phyloP scores from a whole-genome alignment of 495 filamentous ascomycete genomes.

The Annulohypoxylon moriforme region DNA sequence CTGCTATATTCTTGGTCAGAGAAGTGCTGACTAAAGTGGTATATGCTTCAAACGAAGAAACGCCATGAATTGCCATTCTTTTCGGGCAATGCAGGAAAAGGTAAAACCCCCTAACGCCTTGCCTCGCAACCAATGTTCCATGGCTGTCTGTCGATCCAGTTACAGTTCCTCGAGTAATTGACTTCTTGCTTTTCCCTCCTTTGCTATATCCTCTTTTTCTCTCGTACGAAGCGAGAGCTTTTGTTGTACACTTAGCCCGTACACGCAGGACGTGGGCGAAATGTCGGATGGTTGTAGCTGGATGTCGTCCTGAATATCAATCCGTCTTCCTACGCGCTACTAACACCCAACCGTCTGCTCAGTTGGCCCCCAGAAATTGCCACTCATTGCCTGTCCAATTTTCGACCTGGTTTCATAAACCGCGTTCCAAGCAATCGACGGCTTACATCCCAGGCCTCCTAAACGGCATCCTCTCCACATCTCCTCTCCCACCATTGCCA shows the following conservation, averaged over 20 bases:
- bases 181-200: background rate
- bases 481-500: background rate
- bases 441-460: background rate
- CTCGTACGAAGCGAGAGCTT: background rate
- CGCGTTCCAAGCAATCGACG: background rate
- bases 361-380: background rate
- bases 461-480: background rate
- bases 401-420: background rate
- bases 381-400: background rate
- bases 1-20: background rate
- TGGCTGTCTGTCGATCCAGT: constrained; percentile 14
- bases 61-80: constrained; percentile 33
- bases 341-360: background rate
- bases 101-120: constrained; percentile 24
- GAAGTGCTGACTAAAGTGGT: constrained; percentile 11
- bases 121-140: constrained; percentile 25
- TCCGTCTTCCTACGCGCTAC: too few species aligned
- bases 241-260: background rate
- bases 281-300: background rate
- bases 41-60: constrained; percentile 20
- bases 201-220: background rate
- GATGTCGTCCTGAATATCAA: too few species aligned
- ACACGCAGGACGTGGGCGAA: background rate
- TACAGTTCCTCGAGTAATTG: constrained; percentile 3
- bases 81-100: constrained; percentile 26